Base-by-base conservation (phyloP, 2,329 filamentous ascomycete species). In the Penicillium sp. region DNA sequence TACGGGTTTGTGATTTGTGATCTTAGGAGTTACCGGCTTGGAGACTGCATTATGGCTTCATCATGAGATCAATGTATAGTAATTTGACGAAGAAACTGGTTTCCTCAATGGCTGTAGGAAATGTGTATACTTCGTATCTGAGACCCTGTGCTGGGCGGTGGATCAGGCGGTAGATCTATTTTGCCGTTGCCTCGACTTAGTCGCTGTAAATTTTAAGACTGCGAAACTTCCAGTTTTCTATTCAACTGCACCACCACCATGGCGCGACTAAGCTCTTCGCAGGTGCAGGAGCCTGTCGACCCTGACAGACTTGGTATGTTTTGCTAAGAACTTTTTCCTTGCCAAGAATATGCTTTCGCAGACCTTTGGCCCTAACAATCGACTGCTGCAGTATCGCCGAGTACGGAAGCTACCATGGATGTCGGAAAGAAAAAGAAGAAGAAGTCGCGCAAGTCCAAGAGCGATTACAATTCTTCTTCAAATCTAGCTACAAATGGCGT, bases 361-460 rank as follows among this genome's bases (percentile, higher is more conserved):
- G 23, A 23, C n/a, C 18, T 10, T 16, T n/a, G 4, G 9, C 17
- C 28, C 34, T 44, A 29, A 44, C 30, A 12, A 10, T 6, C 17
- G 29, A 14, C 22, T 44, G 45, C 31, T 13, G n/a, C 17, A 10
- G 34, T 20, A 25, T 39, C 33, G 15, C 15, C 35, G 16, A 27
- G 32, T 18, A 3, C 33, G 8, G 26, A 33, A 12, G 12, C 35
- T 17, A 30, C 32, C 22, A 15, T 25, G 25, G 30, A 40, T 18
- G 20, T 32, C 35, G 20, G 16, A 18, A 47, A n/a, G n/a, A n/a
- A 36, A 30, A 47, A 45, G 25, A 32, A 27, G 11, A 44, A 39
- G 11, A 48, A 44, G 17, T 35, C 30, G n/a, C 29, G 10, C 15
- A 40, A 39, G 25, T 28, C 30, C 26, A 26, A 34, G n/a, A 32